phyloP scores from a whole-genome alignment of 306 rosid genomes.

The Cicer pinnatifidum region DNA sequence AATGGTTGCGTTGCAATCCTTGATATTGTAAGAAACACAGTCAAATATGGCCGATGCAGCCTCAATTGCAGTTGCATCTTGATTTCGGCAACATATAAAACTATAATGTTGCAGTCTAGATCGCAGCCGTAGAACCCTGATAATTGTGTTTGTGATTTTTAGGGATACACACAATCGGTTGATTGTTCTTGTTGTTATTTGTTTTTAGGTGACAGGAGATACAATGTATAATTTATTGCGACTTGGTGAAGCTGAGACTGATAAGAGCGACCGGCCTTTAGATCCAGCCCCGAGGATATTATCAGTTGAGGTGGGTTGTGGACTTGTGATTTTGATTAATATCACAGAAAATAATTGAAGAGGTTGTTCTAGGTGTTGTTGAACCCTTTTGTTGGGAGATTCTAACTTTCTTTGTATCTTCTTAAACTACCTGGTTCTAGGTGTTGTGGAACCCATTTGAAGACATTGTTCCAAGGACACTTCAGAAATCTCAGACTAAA shows the following conservation, averaged over 20 bases:
- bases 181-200: conserved; percentile 42
- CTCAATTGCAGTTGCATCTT: background rate
- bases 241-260: conserved; percentile 84
- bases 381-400: conserved; percentile 22
- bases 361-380: conserved; percentile 17
- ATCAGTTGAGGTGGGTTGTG: conserved; percentile 80
- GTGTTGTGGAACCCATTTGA: conserved; percentile 94
- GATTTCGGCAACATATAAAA: background rate
- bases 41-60: background rate
- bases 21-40: background rate
- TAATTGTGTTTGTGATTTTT: background rate
- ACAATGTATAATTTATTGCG: conserved; percentile 81
- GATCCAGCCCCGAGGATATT: conserved; percentile 79
- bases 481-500: conserved; percentile 47
- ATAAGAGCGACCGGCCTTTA: conserved; percentile 78
- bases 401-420: conserved; percentile 37
- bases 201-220: conserved; percentile 89
- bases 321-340: conserved; percentile 33
- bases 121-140: background rate
- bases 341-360: conserved; percentile 10
- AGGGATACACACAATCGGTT: background rate
- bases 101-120: background rate
- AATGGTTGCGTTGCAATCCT: background rate
- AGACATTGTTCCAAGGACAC: conserved; percentile 79
- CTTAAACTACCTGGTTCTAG: conserved; percentile 49